phyloP scores from a whole-genome alignment of 768 basidiomycete species.

The Pleurotus pulmonarius region DNA sequence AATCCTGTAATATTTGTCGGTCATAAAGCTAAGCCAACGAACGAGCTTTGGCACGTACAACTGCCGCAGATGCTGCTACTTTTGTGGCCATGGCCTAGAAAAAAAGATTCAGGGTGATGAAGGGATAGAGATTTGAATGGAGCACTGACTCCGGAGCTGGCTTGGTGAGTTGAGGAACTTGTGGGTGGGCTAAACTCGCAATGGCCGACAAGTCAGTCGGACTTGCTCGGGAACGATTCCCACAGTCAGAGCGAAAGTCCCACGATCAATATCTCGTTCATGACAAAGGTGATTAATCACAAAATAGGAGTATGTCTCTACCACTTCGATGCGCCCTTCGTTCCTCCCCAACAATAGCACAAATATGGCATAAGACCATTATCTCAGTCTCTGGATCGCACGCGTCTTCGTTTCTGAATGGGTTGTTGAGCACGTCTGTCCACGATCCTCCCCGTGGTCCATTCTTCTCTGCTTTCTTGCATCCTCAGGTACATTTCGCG shows the following conservation, averaged over 20 bases:
- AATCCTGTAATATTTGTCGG: conserved; percentile 51
- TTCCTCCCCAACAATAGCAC: conserved; percentile 52
- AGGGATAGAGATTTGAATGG: neutral
- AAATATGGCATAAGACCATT: conserved; percentile 60
- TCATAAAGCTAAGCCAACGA: neutral
- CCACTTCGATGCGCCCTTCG: conserved; percentile 40
- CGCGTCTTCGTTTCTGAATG: conserved; percentile 78
- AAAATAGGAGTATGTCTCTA: conserved; percentile 27
- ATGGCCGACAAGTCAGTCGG: neutral
- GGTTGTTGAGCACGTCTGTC: conserved; percentile 57
- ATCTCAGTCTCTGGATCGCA: conserved; percentile 80
- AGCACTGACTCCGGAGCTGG: conserved; percentile 4
- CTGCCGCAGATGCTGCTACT: conserved; percentile 12
- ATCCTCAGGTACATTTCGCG: conserved; percentile 62
- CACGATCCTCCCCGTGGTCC: conserved; percentile 42
- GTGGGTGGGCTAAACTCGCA: neutral
- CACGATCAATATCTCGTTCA: neutral
- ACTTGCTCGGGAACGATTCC: neutral
- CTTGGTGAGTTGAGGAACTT: neutral
- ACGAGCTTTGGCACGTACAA: conserved; percentile 5
- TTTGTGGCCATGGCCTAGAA: conserved; percentile 10
- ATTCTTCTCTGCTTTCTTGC: conserved; percentile 69
- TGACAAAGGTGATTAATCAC: no score
- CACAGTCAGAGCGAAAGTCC: neutral
- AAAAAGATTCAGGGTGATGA: neutral